Evolutionary conservation across 1,284 basidiomycete genomes (phyloP).

Genomic region (Microbotryum violaceum): DNA sequence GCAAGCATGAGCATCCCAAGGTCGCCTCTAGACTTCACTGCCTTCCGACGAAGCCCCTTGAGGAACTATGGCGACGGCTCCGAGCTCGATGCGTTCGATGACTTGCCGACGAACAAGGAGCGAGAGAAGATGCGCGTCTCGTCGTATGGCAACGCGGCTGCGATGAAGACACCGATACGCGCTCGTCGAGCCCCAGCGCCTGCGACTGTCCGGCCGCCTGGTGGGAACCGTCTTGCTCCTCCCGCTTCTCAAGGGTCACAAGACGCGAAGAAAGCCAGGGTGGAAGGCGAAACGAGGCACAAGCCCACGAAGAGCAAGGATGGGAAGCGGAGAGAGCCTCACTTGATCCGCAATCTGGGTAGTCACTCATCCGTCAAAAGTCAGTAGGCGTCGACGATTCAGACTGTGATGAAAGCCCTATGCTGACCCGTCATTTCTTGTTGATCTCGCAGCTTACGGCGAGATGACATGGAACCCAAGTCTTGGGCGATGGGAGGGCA

Average conservation of each 20-base stretch:
- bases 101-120: constrained; percentile 75
- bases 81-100: constrained; percentile 83
- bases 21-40: constrained; percentile 42
- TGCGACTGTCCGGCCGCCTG: not conserved
- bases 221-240: too few relatives aligned
- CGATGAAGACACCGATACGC: constrained; percentile 39
- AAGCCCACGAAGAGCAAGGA: constrained; percentile 50
- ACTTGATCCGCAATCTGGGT: constrained; percentile 77
- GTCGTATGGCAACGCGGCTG: constrained; percentile 1
- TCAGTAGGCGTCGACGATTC: constrained; percentile 42
- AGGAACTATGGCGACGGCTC: constrained; percentile 82
- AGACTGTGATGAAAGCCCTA: constrained; percentile 1
- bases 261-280: not conserved
- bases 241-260: too few relatives aligned
- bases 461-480: constrained; percentile 96
- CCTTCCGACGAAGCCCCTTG: constrained; percentile 58
- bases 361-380: constrained; percentile 64
- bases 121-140: constrained; percentile 55
- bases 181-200: constrained; percentile 27
- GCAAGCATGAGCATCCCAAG: constrained; percentile 2
- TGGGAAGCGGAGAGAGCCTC: constrained; percentile 51
- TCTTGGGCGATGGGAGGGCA: constrained; percentile 88
- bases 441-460: constrained; percentile 57
- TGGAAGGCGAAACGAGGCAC: constrained; percentile 41
- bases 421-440: constrained; percentile 24